Base-by-base conservation (phyloP, 179 eudicot genomes). In the Vitellaria paradoxa region DNA sequence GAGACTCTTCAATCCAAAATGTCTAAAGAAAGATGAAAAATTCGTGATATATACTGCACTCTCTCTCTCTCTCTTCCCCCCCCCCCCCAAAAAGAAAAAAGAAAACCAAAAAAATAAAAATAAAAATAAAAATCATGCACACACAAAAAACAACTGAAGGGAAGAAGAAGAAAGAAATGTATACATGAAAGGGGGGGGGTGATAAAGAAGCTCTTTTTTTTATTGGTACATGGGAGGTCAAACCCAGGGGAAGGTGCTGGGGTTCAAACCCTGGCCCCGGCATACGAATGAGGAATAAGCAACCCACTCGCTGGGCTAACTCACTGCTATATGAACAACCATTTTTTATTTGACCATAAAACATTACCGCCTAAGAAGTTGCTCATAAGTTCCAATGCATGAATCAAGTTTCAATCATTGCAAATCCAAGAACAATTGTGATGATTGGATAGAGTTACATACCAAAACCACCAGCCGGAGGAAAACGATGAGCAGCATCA, bases 391-490 rank as follows among this genome's bases (percentile, higher is more conserved):
- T 64, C 46, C 65, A 12, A 14, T 49, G 47, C 70, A 75, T 75
- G 70, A 17, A 23, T 46, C 7, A 46, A 74, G 5, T 62, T 60
- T 42, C 55, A 6, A 20, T 47, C 68, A 62, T 26, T 37, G 12
- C 30, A 9, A 56, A 55, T 59, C 12, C 49, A 26, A 63, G 37
- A 9, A n/a, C 24, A 62, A 47, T 75, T 74, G 45, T 9, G 6
- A n/a, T 10, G 37, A 30, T 52, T 18, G 49, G 17, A 56, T 13
- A 42, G 13, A 45, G 42, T 24, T 69, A n/a, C 89, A 70, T 86
- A 96, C 99, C 99, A 76, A 96, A 96, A 80, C 98, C 99, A 83
- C 99, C 99, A 76, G 97, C 97, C 18, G 99, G 99, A 77, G 99
- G 99, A 82, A 96, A 96, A 45, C 98, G 93, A 84, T 96, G 98